phyloP scores from a whole-genome alignment of 2,329 filamentous ascomycete species.

The Epichloe uncinata region DNA sequence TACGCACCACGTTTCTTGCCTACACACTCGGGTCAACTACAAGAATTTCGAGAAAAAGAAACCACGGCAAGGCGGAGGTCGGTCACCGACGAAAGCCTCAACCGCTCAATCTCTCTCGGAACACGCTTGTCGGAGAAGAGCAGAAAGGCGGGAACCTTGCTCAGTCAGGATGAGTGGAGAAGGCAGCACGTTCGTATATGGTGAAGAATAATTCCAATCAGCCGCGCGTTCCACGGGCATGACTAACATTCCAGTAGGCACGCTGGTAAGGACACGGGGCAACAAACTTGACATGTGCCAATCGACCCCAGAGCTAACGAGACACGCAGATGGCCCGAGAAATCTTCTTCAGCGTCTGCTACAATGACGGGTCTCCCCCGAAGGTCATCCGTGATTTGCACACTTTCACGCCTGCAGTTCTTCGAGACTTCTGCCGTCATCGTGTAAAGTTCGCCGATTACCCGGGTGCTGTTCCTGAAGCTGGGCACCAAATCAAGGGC shows the following conservation, averaged over 20 bases:
- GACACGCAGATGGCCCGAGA: conserved; percentile 57
- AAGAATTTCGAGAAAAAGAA: no score
- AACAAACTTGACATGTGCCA: background rate
- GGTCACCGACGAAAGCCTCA: no score
- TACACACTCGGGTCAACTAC: no score
- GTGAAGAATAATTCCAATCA: conserved; percentile 19
- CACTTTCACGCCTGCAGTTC: conserved; percentile 58
- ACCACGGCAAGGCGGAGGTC: no score
- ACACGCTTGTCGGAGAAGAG: no score
- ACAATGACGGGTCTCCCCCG: conserved; percentile 39
- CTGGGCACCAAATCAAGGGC: conserved; percentile 52
- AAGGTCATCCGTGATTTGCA: conserved; percentile 41
- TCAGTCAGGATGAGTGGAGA: conserved; percentile 26
- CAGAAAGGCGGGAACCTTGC: background rate
- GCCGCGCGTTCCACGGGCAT: background rate
- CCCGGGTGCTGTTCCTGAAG: conserved; percentile 55
- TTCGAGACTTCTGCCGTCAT: conserved; percentile 57
- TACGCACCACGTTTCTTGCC: no score
- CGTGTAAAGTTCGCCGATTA: conserved; percentile 63
- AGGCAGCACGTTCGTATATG: conserved; percentile 43
- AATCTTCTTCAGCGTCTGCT: conserved; percentile 76
- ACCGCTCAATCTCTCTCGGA: no score
- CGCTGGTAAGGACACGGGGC: conserved; percentile 17
- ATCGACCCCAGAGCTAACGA: conserved; percentile 12
- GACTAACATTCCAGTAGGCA: conserved; percentile 14